Conservation (phyloP, 495 filamentous ascomycete species). For the Daldinia caldariorum region DNA sequence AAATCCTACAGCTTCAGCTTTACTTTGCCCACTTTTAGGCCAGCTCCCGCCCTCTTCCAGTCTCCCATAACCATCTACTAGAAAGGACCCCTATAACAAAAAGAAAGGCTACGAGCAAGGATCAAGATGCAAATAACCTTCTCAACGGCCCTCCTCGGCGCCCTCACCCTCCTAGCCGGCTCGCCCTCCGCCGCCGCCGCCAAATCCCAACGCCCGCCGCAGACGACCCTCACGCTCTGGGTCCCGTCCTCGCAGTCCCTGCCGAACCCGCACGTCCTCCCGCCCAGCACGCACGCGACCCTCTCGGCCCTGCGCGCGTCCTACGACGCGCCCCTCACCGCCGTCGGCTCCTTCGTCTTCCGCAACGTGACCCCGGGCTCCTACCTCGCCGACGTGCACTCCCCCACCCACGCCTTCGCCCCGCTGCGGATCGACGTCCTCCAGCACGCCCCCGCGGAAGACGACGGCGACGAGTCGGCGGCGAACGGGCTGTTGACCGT, state of each 20-base stretch:
- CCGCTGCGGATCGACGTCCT: conserved; percentile 79
- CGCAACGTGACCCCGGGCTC: conserved; percentile 69
- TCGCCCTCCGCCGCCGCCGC: conserved; percentile 20
- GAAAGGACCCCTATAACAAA: no score
- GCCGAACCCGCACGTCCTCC: conserved; percentile 65
- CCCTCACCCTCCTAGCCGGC: conserved; percentile 19
- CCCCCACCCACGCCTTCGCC: conserved; percentile 74
- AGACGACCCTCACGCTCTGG: conserved; percentile 48
- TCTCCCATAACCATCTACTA: no score
- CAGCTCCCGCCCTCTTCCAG: not conserved
- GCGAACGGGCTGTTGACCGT: conserved; percentile 63
- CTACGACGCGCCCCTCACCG: conserved; percentile 68
- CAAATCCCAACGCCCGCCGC: not conserved
- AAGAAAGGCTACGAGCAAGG: not conserved
- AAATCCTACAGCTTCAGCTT: not conserved
- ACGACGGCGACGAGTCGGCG: conserved; percentile 49
- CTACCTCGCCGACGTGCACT: conserved; percentile 84
- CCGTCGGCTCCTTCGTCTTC: conserved; percentile 77
- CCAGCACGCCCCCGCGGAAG: conserved; percentile 55
- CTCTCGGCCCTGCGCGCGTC: conserved; percentile 63
- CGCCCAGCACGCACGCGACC: conserved; percentile 77
- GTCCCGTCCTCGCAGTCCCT: conserved; percentile 62
- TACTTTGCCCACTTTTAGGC: no score
- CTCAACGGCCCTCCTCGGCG: conserved; percentile 36
- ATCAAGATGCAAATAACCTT: conserved; percentile 37